Base-by-base conservation (phyloP, 768 basidiomycete genomes). In the Termitomyces sp. region DNA sequence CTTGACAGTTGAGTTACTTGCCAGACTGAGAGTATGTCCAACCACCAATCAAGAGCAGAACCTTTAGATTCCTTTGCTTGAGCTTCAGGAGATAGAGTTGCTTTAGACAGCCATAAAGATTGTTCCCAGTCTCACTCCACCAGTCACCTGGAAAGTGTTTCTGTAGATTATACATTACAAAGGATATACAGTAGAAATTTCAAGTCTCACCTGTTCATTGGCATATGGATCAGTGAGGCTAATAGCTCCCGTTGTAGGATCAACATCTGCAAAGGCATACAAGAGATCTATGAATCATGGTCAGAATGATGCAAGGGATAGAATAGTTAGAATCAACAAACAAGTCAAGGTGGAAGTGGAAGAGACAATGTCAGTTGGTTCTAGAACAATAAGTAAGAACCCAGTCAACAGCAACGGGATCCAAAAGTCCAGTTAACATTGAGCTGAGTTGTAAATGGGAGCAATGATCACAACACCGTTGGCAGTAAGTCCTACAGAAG, bases 51-150 rank as follows among this genome's bases (percentile, higher is more conserved):
- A 79, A 81, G 15, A 82, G 70, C n/a, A 80, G 67, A 22, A 81
- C 79, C 60, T 81, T 81, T 54, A 82, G 65, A 58, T 80, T 78
- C 66, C 87, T 76, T n/a, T n/a, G n/a, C n/a, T n/a, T n/a, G n/a
- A n/a, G n/a, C n/a, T n/a, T n/a, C n/a, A n/a, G n/a, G n/a, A 88
- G 75, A 67, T 74, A 75, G 33, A 89, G 77, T 68, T 93, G 91
- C 74, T 93, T 93, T 65, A 94, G 72, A 69, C 84, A 86, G 0
- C 90, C 90, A 61, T 91, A 94, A 6, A 93, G 73, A 65, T 93
- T 92, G 69, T 85, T 90, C 20, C 90, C 91, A 1, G 75, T 61
- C 20, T 91, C 89, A 63, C 76, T 75, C 91, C 88, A 91, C 12
- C 83, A 83, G 66, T 93, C 91, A 3, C 80, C 79, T 0, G 86